These are phyloP conservation scores for Exophiala sideris DNA, from an alignment of 2,329 filamentous ascomycete species.

Conservation along the genomic window DNA sequence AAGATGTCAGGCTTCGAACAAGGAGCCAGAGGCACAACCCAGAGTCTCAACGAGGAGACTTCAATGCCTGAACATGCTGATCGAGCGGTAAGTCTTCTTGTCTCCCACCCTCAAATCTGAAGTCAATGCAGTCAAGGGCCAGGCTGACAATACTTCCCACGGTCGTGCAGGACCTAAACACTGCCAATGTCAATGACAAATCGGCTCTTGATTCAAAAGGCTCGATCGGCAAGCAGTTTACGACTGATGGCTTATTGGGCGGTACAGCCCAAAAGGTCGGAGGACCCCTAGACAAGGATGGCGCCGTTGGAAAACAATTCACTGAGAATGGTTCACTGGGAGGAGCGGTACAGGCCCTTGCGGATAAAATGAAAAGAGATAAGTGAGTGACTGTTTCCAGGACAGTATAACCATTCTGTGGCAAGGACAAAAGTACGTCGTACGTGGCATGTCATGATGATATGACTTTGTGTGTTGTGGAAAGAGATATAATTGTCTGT, in stretches of 20 bases:
- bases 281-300: constrained; percentile 9
- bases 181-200: neutral
- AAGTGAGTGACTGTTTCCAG: neutral
- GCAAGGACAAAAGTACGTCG: neutral
- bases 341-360: constrained; percentile 15
- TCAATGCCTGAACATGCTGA: neutral
- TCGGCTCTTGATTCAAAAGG: constrained; percentile 5
- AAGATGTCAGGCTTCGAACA: neutral
- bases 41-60: neutral
- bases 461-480: too few species aligned
- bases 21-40: neutral
- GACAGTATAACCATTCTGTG: neutral
- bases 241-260: constrained; percentile 8
- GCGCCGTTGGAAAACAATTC: constrained; percentile 8
- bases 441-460: neutral
- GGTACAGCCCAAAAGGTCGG: constrained; percentile 13
- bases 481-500: too few species aligned
- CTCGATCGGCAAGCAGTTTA: constrained; percentile 17
- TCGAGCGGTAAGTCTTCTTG: neutral
- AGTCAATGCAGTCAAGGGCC: neutral
- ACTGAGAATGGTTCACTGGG: constrained; percentile 15
- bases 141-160: neutral
- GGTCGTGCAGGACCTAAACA: neutral
- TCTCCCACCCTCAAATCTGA: neutral
- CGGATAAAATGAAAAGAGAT: constrained; percentile 7